A percentile compares a stretch with the other conserved stretches of the same genome.
phyloP scores from a whole-genome alignment of 495 filamentous ascomycete genomes.

The Penicillium lagena region DNA sequence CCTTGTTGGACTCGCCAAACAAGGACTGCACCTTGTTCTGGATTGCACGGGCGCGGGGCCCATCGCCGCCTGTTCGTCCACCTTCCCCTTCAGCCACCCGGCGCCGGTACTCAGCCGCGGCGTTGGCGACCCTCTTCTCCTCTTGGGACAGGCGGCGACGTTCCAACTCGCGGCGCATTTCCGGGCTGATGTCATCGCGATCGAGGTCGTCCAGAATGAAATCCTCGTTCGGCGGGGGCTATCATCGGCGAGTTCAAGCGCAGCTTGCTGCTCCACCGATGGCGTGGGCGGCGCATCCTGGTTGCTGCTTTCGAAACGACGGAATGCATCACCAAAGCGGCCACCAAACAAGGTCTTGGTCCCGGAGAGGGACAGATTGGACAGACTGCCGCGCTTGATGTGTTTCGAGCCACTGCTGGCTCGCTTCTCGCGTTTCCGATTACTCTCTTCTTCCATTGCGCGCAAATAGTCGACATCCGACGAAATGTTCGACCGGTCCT shows the following conservation, averaged over 20 bases:
- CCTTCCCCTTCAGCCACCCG: constrained; percentile 61
- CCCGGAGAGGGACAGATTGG: constrained; percentile 65
- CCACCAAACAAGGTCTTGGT: constrained; percentile 83
- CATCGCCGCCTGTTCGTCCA: constrained; percentile 36
- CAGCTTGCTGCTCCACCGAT: constrained; percentile 42
- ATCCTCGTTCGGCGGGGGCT: constrained; percentile 46
- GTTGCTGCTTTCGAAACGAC: constrained; percentile 72
- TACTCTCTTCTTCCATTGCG: constrained; percentile 65
- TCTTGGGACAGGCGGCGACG: constrained; percentile 77
- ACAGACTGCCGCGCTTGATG: constrained; percentile 73
- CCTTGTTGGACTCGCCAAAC: constrained; percentile 69
- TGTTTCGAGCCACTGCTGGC: constrained; percentile 58
- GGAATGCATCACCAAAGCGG: constrained; percentile 93
- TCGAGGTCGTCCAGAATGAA: constrained; percentile 46
- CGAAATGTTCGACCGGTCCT: constrained; percentile 54
- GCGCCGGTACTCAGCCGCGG: constrained; percentile 83
- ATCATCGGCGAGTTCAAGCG: constrained; percentile 49
- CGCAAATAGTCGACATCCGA: constrained; percentile 87
- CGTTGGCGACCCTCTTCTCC: constrained; percentile 85
- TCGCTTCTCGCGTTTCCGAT: constrained; percentile 65
- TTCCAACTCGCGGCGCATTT: constrained; percentile 88
- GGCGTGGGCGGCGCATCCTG: constrained; percentile 50
- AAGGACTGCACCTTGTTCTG: constrained; percentile 84
- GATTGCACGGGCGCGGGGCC: constrained; percentile 66
- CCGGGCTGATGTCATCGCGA: constrained; percentile 71